These are phyloP conservation scores for Naganishia sp. DNA, from an alignment of 1,284 basidiomycete species.

Conservation along the genomic window DNA sequence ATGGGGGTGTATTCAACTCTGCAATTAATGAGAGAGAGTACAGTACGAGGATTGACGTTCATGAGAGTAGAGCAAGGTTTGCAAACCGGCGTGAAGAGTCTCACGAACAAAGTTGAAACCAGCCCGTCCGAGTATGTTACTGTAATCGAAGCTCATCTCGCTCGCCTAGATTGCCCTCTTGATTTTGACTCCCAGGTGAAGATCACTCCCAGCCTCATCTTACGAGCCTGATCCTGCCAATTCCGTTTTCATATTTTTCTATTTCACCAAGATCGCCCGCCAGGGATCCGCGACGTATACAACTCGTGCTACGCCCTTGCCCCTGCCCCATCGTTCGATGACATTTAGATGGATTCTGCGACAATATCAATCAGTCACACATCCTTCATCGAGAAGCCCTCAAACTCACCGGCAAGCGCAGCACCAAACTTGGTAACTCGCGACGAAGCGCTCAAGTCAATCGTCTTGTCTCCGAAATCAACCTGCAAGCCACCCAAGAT, in stretches of 20 bases:
- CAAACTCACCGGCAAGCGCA: conserved; percentile 49
- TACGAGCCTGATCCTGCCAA: neutral
- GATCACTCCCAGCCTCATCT: neutral
- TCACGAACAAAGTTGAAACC: too few relatives aligned
- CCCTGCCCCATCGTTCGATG: neutral
- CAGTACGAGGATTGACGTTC: too few relatives aligned
- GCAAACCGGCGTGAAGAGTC: too few relatives aligned
- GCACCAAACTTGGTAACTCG: conserved; percentile 94
- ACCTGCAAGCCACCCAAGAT: conserved; percentile 88
- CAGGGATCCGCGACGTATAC: neutral
- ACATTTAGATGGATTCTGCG: conserved; percentile 24
- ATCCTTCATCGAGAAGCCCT: neutral
- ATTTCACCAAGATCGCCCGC: conserved; percentile 6
- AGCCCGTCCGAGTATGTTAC: too few relatives aligned
- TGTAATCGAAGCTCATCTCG: too few relatives aligned
- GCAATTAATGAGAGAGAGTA: too few relatives aligned
- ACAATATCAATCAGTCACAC: neutral
- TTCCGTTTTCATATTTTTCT: conserved; percentile 28
- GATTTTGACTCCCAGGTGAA: too few relatives aligned
- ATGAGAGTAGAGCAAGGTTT: too few relatives aligned
- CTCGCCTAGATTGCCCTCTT: too few relatives aligned
- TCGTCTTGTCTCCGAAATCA: conserved; percentile 97
- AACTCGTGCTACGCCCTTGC: neutral
- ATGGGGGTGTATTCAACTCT: too few relatives aligned
- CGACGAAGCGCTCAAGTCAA: conserved; percentile 89